A percentile compares a stretch with the other conserved stretches of the same genome.
Evolutionary conservation across 1,284 basidiomycete species (phyloP).

Genomic region (Microstroma glucosiphilum): DNA sequence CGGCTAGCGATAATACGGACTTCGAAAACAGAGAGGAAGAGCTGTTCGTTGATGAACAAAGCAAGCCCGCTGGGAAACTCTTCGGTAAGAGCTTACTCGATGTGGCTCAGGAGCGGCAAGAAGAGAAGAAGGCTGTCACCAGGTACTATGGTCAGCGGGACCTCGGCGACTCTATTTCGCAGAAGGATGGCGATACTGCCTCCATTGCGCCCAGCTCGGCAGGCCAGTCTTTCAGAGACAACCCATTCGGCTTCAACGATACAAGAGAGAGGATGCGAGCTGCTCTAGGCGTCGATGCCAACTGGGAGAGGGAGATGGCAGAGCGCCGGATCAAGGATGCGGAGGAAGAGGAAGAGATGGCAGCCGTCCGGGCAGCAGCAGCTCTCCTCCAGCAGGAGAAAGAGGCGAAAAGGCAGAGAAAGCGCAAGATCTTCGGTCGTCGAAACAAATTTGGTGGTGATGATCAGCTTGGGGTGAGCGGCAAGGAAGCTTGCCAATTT

Average conservation of each 20-base stretch:
- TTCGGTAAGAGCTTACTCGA: constrained; percentile 46
- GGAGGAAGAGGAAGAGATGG: constrained; percentile 20
- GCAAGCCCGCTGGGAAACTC: constrained; percentile 42
- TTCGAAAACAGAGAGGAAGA: constrained; percentile 18
- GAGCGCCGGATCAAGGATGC: constrained; percentile 33
- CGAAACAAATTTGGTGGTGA: too few species aligned
- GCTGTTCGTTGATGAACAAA: constrained; percentile 17
- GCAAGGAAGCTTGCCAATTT: too few species aligned
- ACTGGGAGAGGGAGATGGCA: constrained; percentile 39
- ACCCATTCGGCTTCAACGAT: constrained; percentile 42
- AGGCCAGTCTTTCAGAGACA: constrained; percentile 29
- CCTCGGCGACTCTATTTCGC: constrained; percentile 26
- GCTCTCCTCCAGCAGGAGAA: constrained; percentile 7
- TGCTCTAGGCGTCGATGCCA: constrained; percentile 34
- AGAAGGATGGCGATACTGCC: constrained; percentile 13
- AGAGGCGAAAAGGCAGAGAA: constrained; percentile 18
- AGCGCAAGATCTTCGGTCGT: not conserved
- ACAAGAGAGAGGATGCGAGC: constrained; percentile 46
- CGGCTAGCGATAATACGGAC: constrained; percentile 15
- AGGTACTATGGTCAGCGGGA: constrained; percentile 41
- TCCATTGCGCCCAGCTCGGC: constrained; percentile 27
- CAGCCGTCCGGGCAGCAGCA: constrained; percentile 7
- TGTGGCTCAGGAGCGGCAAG: constrained; percentile 24
- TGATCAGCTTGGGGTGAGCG: too few species aligned
- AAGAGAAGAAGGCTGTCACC: constrained; percentile 22